Evolutionary conservation across 1,139 yeast species (phyloP).

Genomic region (Protomyces inouyei): DNA sequence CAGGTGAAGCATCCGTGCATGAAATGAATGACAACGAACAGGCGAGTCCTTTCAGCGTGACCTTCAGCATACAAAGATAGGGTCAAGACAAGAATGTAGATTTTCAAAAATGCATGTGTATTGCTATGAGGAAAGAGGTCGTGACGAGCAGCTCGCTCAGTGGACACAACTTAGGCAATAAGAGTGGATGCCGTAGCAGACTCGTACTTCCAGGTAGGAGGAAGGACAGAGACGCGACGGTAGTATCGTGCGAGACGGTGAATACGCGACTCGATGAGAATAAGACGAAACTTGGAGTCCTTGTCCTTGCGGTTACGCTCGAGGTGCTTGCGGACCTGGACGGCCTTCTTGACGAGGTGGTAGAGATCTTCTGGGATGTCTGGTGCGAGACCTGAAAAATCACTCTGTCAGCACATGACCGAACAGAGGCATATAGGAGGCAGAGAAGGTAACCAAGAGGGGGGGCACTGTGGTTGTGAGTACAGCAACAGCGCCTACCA

Average conservation of each 20-base stretch:
- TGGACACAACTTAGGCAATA: constrained; percentile 63
- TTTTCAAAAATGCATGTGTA: not conserved
- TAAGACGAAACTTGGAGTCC: constrained; percentile 99
- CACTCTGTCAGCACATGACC: constrained; percentile 43
- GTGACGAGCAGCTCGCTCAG: not conserved
- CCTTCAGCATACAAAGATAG: too few species aligned
- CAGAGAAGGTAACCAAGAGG: not conserved
- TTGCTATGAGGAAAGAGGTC: not conserved
- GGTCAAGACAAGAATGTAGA: too few species aligned
- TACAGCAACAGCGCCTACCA: too few species aligned
- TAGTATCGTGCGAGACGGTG: constrained; percentile 92
- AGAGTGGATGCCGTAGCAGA: constrained; percentile 99
- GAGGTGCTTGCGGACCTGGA: constrained; percentile 98
- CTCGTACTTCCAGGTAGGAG: constrained; percentile 55
- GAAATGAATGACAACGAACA: too few species aligned
- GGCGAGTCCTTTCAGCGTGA: too few species aligned
- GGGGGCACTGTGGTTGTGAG: too few species aligned
- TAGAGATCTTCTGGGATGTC: constrained; percentile 99
- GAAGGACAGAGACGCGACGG: constrained; percentile 28
- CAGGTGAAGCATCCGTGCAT: too few species aligned
- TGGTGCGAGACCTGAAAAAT: constrained; percentile 69
- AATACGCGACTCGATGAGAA: constrained; percentile 99
- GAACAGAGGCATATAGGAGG: constrained; percentile 41
- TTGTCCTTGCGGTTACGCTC: constrained; percentile 99
- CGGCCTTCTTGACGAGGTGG: constrained; percentile 99